A percentile compares a stretch with the other conserved stretches of the same genome.
Evolutionary conservation across 331 rosid genomes (phyloP).

Genomic region (Quercus lobata): DNA sequence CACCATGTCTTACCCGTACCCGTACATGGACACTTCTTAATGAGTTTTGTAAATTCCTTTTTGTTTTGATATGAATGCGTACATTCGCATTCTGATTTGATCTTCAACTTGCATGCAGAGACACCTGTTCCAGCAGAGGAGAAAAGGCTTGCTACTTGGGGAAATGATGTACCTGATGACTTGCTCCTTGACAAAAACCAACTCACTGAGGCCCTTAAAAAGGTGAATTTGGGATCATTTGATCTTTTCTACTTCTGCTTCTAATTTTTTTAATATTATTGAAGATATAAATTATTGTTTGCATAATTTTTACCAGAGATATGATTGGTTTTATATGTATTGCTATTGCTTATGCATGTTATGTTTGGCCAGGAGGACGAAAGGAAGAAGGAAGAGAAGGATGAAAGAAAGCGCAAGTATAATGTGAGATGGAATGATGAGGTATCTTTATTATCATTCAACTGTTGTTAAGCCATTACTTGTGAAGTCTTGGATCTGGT

Average conservation of each 20-base stretch:
- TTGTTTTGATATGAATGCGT: not conserved
- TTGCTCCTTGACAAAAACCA: conserved; percentile 32
- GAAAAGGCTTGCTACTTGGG: conserved; percentile 40
- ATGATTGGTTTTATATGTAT: not conserved
- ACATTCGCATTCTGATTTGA: not conserved
- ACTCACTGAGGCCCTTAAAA: conserved; percentile 38
- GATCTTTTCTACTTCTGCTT: not conserved
- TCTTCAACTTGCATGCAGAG: conserved; percentile 19
- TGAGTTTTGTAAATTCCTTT: not conserved
- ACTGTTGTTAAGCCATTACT: not conserved
- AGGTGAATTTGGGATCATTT: conserved; percentile 13
- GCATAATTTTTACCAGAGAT: not conserved
- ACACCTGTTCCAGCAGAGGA: conserved; percentile 20
- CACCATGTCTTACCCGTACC: no score
- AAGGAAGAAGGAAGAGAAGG: conserved; percentile 38
- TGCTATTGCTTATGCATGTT: not conserved
- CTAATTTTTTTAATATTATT: not conserved
- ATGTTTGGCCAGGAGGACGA: conserved; percentile 36
- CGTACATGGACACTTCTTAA: no score
- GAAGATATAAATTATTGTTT: not conserved
- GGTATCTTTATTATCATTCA: conserved; percentile 13
- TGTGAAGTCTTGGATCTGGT: not conserved
- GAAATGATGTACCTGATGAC: conserved; percentile 43
- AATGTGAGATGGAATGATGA: conserved; percentile 41
- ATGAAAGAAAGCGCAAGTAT: conserved; percentile 44